Conservation (phyloP, 805 yeast species). For the Schwanniomyces yamadae region DNA sequence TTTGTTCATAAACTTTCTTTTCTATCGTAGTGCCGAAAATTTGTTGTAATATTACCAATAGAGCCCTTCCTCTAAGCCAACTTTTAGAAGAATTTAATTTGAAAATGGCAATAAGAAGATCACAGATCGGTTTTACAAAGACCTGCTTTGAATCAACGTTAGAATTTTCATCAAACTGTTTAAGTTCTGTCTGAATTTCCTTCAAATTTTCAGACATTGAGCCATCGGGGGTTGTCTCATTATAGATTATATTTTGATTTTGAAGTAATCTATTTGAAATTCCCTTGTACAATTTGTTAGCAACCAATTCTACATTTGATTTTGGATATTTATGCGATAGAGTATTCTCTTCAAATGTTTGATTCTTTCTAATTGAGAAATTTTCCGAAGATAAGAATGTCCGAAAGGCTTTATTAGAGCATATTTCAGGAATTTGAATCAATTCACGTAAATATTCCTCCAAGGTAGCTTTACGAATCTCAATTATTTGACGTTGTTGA, state of each 20-base stretch:
- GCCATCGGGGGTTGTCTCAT: not conserved
- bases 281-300: constrained; percentile 35
- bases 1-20: constrained; percentile 51
- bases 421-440: constrained; percentile 63
- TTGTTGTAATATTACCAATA: constrained; percentile 79
- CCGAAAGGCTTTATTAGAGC: constrained; percentile 70
- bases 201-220: constrained; percentile 29
- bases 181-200: constrained; percentile 57
- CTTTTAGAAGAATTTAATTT: constrained; percentile 60
- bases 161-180: constrained; percentile 44
- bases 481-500: constrained; percentile 62
- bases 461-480: constrained; percentile 58
- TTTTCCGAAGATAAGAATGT: constrained; percentile 74
- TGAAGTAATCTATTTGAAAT: constrained; percentile 15
- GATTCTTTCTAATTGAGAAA: constrained; percentile 39
- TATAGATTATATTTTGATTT: not conserved
- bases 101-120: constrained; percentile 67
- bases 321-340: constrained; percentile 9
- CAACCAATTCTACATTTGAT: constrained; percentile 27
- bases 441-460: constrained; percentile 62
- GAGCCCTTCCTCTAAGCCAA: constrained; percentile 85
- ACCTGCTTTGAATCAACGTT: constrained; percentile 27
- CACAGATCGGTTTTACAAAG: constrained; percentile 81
- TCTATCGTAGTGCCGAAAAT: constrained; percentile 86
- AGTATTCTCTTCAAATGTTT: constrained; percentile 23